Evolutionary conservation across 164 flowering plant species (phyloP), one percentile per base, ranked within the genome.

Genomic region (Magnolia officinalis): DNA sequence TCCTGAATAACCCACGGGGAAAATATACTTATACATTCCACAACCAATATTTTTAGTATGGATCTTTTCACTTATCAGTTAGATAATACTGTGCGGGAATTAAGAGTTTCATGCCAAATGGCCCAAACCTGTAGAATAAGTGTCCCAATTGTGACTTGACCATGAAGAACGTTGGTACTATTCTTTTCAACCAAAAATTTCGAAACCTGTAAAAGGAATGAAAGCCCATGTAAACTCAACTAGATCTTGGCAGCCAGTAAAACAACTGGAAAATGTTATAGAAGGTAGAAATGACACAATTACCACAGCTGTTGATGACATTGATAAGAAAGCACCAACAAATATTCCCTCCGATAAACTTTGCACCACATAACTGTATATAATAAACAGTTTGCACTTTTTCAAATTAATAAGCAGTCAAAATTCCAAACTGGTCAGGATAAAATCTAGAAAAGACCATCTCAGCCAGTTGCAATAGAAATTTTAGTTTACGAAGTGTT

Each of bases 221-320:
- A 52, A 67, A 58, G 61, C 72, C 45, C 51, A 10, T 31, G 58
- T 29, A 74, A 67, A 67, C 52, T 13, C 72, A 66, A 24, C n/a
- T 18, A 67, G 14, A 29, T 14, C 24, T 61, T 26, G 67, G 21
- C 3, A 1, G 29, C 68, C 31, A 19, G 58, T 23, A 21, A 64
- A 52, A 24, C 51, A 67, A 75, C 50, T 29, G 20, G 71, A 19
- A 63, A 66, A 23, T 20, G 77, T 11, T 52, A 20, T 37, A 76
- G 23, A 74, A 67, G 50, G 72, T 26, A 14, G 71, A 72, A 16
- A 70, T 55, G 74, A 80, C 78, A 68, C 67, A 7, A 71, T 73
- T 87, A 96, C 99, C 90, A 96, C 94, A 69, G 99, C 99, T 45
- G 99, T 94, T 76, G 98, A 96, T 76, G 98, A 96, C 99, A 96